Evolutionary conservation across 495 filamentous ascomycete genomes (phyloP).

Genomic region (Talaromyces liani): DNA sequence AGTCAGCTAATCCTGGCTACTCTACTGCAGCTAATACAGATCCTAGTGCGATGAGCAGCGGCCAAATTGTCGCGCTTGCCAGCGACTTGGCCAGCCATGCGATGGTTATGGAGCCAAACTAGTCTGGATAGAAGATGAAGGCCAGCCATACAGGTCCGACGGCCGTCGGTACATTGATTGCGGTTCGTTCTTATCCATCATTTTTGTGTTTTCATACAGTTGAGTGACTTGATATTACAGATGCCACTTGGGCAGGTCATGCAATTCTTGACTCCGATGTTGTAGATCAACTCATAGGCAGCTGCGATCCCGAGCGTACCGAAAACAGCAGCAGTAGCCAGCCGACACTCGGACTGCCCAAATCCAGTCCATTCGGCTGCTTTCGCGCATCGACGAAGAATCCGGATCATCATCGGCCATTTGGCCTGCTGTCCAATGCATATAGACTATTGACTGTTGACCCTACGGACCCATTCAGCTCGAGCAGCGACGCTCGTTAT

Average conservation of each 20-base stretch:
- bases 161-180: slow-evolving; percentile 11
- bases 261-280: slow-evolving; percentile 7
- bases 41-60: slow-evolving; percentile 27
- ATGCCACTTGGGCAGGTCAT: slow-evolving; percentile 9
- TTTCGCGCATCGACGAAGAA: background rate
- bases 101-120: slow-evolving; percentile 8
- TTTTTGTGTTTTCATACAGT: background rate
- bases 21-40: slow-evolving; percentile 1
- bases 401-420: background rate
- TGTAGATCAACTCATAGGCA: slow-evolving; percentile 7
- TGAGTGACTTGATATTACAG: background rate
- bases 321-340: background rate
- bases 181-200: slow-evolving; percentile 6
- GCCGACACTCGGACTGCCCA: background rate
- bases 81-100: slow-evolving; percentile 16
- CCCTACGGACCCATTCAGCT: slow-evolving; percentile 2
- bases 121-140: slow-evolving; percentile 8
- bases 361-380: slow-evolving; percentile 8
- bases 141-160: slow-evolving; percentile 9
- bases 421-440: slow-evolving; percentile 5
- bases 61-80: slow-evolving; percentile 30
- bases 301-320: slow-evolving; percentile 3
- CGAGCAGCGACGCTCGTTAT: slow-evolving; percentile 9
- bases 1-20: background rate
- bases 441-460: slow-evolving; percentile 2